phyloP scores from a whole-genome alignment of 192 early-diverging fungal genomes.

The Coemansia erecta region DNA sequence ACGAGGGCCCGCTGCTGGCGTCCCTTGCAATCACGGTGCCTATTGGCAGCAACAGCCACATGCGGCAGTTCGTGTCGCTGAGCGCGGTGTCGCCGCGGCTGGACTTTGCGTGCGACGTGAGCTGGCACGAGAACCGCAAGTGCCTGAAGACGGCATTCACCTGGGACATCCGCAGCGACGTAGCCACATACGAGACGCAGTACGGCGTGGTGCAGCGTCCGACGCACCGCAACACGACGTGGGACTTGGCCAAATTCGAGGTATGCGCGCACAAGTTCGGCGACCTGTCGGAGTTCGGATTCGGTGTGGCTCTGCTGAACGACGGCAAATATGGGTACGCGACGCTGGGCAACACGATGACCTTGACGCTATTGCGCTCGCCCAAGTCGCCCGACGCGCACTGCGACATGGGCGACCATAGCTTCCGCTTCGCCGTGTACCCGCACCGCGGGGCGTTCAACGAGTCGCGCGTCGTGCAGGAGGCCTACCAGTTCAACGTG shows the following conservation, averaged over 20 bases:
- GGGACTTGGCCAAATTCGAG: constrained; percentile 90
- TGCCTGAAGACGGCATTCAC: constrained; percentile 93
- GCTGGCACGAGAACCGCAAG: constrained; percentile 90
- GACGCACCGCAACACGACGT: constrained; percentile 93
- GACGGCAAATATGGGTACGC: constrained; percentile 97
- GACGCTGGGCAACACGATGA: constrained; percentile 74
- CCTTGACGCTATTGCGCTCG: constrained; percentile 81
- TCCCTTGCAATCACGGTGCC: constrained; percentile 66
- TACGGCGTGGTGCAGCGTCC: constrained; percentile 90
- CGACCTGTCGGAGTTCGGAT: constrained; percentile 94
- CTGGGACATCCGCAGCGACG: constrained; percentile 78
- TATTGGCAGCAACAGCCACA: constrained; percentile 63
- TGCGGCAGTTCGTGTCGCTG: constrained; percentile 77
- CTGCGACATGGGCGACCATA: constrained; percentile 68
- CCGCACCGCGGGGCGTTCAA: constrained; percentile 83
- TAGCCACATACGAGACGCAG: constrained; percentile 94
- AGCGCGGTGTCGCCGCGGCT: constrained; percentile 67
- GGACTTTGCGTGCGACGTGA: constrained; percentile 86
- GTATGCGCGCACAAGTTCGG: constrained; percentile 97
- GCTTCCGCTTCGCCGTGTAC: constrained; percentile 86
- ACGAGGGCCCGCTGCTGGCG: constrained; percentile 79
- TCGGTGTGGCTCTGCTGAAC: constrained; percentile 90
- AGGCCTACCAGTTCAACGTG: constrained; percentile 89
- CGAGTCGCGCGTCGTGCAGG: constrained; percentile 81
- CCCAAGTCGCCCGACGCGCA: constrained; percentile 72